Percentiles rank a stretch among this genome's conserved stretches.
Evolutionary conservation across 805 yeast species (phyloP).

Genomic region (Candida nemodendra): DNA sequence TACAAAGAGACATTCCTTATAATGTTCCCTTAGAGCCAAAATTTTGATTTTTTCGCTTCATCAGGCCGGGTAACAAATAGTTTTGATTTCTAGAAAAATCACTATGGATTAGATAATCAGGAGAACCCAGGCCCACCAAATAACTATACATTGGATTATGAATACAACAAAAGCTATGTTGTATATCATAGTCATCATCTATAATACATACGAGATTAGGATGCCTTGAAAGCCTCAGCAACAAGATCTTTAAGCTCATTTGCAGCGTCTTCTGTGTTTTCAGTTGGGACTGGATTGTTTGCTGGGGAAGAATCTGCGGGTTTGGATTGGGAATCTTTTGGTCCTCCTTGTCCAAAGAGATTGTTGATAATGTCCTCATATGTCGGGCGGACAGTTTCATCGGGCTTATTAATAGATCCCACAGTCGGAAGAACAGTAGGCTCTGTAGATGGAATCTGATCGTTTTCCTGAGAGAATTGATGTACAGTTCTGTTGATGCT

Average conservation of each 20-base stretch:
- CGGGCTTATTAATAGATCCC: slow-evolving; percentile 1
- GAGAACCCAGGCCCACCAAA: no score
- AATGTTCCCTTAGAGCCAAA: no score
- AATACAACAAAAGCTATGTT: no score
- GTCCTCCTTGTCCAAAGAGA: slow-evolving; percentile 15
- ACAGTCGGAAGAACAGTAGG: slow-evolving; percentile 1
- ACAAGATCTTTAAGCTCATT: slow-evolving; percentile 33
- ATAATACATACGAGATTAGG: no score
- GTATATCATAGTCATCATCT: no score
- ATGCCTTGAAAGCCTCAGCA: slow-evolving; percentile 32
- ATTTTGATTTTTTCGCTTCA: background rate
- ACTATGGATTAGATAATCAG: no score
- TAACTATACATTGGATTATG: no score
- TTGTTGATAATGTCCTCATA: slow-evolving; percentile 27
- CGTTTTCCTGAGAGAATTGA: slow-evolving; percentile 2
- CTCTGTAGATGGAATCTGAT: slow-evolving; percentile 4
- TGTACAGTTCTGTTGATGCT: slow-evolving; percentile 11
- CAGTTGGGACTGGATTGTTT: slow-evolving; percentile 3
- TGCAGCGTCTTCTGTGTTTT: slow-evolving; percentile 23
- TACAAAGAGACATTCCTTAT: no score
- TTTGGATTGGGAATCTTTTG: slow-evolving; percentile 1
- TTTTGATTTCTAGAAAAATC: background rate
- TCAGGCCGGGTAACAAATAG: background rate
- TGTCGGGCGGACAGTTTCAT: slow-evolving; percentile 14
- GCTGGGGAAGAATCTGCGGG: background rate